A percentile compares a stretch with the other conserved stretches of the same genome.
These are phyloP conservation scores for Apiospora phragmitis DNA, from an alignment of 2,329 filamentous ascomycete genomes.

Conservation along the genomic window DNA sequence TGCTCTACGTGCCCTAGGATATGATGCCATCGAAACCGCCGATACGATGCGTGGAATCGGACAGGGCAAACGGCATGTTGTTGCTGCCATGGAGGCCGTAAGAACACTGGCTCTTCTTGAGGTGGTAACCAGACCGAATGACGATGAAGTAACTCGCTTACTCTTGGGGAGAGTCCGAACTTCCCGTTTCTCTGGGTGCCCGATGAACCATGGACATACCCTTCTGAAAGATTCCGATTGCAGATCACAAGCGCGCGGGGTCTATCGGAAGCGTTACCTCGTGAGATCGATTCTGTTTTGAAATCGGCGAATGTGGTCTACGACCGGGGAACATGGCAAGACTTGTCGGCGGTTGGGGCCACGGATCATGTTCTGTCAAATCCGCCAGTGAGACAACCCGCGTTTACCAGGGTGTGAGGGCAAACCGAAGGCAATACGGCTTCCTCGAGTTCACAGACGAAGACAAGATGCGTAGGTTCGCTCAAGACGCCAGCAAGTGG, in stretches of 20 bases:
- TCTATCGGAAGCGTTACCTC: background rate
- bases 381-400: background rate
- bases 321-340: background rate
- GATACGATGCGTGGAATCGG: background rate
- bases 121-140: background rate
- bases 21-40: background rate
- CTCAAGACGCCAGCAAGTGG: background rate
- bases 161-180: background rate
- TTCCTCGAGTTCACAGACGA: background rate
- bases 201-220: background rate
- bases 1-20: background rate
- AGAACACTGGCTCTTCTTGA: background rate
- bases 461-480: background rate
- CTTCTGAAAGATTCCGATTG: background rate
- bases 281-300: background rate
- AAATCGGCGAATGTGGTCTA: background rate
- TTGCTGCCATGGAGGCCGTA: background rate
- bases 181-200: background rate
- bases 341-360: background rate
- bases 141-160: background rate
- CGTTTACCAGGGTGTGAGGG: background rate
- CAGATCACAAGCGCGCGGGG: background rate
- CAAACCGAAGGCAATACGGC: background rate
- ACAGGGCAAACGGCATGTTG: background rate
- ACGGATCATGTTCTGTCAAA: background rate